These are phyloP conservation scores for Protea cynaroides DNA, from an alignment of 164 flowering plant species.

Conservation along the genomic window DNA sequence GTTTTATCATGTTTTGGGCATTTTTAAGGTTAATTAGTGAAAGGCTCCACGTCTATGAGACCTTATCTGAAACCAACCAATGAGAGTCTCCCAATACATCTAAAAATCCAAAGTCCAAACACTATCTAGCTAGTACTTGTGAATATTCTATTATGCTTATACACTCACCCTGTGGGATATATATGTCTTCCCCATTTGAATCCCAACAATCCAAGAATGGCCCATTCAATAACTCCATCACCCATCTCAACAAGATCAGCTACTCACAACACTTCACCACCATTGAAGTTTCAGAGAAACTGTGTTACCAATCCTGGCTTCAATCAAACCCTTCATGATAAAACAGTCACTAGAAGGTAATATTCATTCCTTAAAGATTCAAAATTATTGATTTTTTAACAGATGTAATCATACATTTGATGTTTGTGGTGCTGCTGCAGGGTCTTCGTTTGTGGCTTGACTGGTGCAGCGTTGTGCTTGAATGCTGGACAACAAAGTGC, in stretches of 20 bases:
- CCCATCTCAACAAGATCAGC: slow-evolving; percentile 5
- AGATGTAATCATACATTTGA: not conserved
- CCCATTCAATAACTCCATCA: slow-evolving; percentile 19
- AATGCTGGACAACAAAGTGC: slow-evolving; percentile 24
- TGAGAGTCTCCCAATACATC: slow-evolving; percentile 6
- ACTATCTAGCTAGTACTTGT: no score
- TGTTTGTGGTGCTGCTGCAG: slow-evolving; percentile 25
- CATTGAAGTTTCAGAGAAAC: slow-evolving; percentile 6
- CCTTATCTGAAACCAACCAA: slow-evolving; percentile 28
- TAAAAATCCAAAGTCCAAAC: slow-evolving; percentile 10
- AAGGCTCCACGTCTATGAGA: slow-evolving; percentile 6
- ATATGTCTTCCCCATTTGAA: not conserved
- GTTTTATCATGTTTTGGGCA: no score
- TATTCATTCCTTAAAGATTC: not conserved
- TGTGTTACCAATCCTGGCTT: not conserved
- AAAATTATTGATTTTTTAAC: no score
- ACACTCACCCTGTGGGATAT: not conserved
- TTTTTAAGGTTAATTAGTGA: no score
- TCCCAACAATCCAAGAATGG: slow-evolving; percentile 8
- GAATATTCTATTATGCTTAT: no score
- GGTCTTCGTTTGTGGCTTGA: slow-evolving; percentile 34
- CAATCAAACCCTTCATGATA: not conserved
- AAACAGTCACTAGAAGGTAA: slow-evolving; percentile 14
- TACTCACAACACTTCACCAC: slow-evolving; percentile 5
- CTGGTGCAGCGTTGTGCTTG: slow-evolving; percentile 33